These are phyloP conservation scores for Melastoma candidum DNA, from an alignment of 441 rosid species.

Conservation along the genomic window DNA sequence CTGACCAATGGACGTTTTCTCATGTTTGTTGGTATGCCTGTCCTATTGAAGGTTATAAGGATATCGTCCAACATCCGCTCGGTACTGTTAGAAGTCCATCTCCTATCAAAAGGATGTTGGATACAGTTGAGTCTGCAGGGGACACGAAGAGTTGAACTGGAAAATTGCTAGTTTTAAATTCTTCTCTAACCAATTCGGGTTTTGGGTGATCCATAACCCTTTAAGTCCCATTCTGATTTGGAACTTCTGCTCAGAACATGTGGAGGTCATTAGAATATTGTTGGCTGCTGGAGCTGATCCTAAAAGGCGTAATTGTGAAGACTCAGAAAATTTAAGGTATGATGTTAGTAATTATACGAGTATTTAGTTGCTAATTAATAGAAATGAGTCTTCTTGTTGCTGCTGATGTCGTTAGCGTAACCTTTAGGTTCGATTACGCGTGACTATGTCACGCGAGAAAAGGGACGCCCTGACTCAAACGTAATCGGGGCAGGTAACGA, in stretches of 20 bases:
- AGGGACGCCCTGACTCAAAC: no score
- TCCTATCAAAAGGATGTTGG: conserved; percentile 55
- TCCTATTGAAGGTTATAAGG: conserved; percentile 44
- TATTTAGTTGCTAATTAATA: no score
- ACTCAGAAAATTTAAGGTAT: no score
- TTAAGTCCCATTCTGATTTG: not conserved
- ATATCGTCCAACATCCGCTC: conserved; percentile 55
- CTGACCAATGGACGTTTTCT: conserved; percentile 15
- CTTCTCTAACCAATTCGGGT: no score
- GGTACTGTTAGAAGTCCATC: conserved; percentile 36
- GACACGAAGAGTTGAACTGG: conserved; percentile 52
- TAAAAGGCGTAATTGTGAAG: conserved; percentile 23
- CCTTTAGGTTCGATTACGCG: no score
- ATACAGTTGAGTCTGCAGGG: conserved; percentile 62
- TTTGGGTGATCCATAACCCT: not conserved
- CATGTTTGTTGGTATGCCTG: not conserved
- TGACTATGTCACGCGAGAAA: no score
- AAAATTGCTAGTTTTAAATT: not conserved
- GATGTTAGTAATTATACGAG: no score
- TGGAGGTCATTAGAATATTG: conserved; percentile 51
- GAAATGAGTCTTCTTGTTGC: no score
- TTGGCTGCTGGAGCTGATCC: conserved; percentile 65
- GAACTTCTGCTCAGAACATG: conserved; percentile 39
- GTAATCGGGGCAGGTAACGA: no score
- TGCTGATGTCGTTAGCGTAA: no score